Base-by-base conservation (phyloP, 768 basidiomycete species). In the Lentinus brumalis region DNA sequence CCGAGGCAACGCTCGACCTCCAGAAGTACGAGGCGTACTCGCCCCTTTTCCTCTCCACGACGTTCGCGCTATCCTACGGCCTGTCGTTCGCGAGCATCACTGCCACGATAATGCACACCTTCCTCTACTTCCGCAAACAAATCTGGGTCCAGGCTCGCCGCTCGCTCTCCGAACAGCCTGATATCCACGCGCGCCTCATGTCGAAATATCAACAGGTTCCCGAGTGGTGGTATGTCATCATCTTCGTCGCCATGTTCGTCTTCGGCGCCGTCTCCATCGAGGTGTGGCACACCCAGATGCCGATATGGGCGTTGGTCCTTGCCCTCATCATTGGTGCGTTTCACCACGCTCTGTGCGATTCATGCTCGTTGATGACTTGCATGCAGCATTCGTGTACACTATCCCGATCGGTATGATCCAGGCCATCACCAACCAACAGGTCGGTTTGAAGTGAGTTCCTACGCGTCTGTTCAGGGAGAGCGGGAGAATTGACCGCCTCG, bases 151-250 rank as follows among this genome's bases (percentile, higher is more conserved):
- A 92, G 71, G 75, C 86, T 31, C 85, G 86, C 51, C 83, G 87
- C 53, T 81, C 90, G 12, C 82, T 92, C 75, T 74, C 81, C 49
- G 92, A 93, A 66, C 90, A 94, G 67, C 87, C 89, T 1, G 92
- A 94, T 74, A 84, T 94, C 61, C 92, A 94, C 67, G 89, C 90
- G 18, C 83, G 91, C 12, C 78, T 94, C 40, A 94, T 94, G 93
- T 77, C 81, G 12, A 74, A 76, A 51, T 95, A 95, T 70, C 79
- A 77, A 1, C 89, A 88, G 73, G 87, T 94, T 15, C 92, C 92
- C 1, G 83, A 92, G 60, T 93, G 89, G 91, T 94, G 92, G 92
- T 94, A 93, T 71, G 71, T 77, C 9, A 68, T 79, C 45, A 79
- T 94, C 53, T 91, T 92, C 74, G 81, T 86, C 61, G 52, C 73